Evolutionary conservation across 192 early-diverging fungal genomes (phyloP).

Genomic region (Gryganskiella cystojenkinii): DNA sequence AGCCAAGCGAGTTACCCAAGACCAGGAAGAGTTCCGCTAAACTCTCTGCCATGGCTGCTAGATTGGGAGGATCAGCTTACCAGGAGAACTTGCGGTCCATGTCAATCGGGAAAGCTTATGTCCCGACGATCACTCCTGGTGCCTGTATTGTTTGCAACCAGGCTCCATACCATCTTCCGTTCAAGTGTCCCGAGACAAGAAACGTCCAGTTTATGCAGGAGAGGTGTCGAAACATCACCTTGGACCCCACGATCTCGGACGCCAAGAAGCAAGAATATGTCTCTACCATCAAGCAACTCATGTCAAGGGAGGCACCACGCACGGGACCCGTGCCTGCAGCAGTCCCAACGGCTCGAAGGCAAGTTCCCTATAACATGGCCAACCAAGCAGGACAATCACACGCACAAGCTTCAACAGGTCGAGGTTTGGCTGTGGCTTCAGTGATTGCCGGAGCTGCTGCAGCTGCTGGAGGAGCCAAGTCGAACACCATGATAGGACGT

Average conservation of each 20-base stretch:
- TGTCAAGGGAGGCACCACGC: slow-evolving; percentile 23
- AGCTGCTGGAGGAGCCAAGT: no score
- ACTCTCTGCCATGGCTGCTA: slow-evolving; percentile 39
- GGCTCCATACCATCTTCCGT: slow-evolving; percentile 39
- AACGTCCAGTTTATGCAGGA: slow-evolving; percentile 50
- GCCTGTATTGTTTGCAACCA: slow-evolving; percentile 51
- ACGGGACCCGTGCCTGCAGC: slow-evolving; percentile 1
- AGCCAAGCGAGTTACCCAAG: slow-evolving; percentile 27
- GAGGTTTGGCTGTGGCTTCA: neutral
- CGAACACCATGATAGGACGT: no score
- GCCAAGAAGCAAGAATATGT: slow-evolving; percentile 50
- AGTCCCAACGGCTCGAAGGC: slow-evolving; percentile 19
- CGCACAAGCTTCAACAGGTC: neutral
- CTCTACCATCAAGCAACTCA: slow-evolving; percentile 36
- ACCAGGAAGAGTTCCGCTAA: slow-evolving; percentile 30
- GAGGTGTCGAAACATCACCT: slow-evolving; percentile 36
- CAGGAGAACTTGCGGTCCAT: slow-evolving; percentile 47
- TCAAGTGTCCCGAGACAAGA: slow-evolving; percentile 37
- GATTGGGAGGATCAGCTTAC: slow-evolving; percentile 39
- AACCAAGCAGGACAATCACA: no score
- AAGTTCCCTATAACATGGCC: slow-evolving; percentile 11
- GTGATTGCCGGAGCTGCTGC: no score
- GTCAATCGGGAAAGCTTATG: slow-evolving; percentile 50
- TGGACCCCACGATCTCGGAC: slow-evolving; percentile 48
- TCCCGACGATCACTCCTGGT: slow-evolving; percentile 47